phyloP scores from a whole-genome alignment of 2,329 filamentous ascomycete species.

The Escovopsis sp. region DNA sequence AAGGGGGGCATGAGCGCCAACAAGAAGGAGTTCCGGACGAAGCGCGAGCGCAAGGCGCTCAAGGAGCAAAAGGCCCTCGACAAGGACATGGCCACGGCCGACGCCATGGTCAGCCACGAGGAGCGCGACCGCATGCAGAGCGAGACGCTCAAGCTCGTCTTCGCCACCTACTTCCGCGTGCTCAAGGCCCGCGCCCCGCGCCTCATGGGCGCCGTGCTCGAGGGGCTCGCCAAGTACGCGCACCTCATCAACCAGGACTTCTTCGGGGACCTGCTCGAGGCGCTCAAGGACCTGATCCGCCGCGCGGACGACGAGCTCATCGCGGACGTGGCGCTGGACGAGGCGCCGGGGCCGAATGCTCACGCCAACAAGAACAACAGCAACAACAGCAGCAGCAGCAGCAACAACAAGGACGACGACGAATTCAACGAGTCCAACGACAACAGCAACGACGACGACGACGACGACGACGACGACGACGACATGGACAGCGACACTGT shows the following conservation, averaged over 20 bases:
- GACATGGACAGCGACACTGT: conserved; percentile 19
- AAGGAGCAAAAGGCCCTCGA: conserved; percentile 79
- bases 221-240: conserved; percentile 83
- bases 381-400: conserved; percentile 20
- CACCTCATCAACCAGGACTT: conserved; percentile 99
- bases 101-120: conserved; percentile 81
- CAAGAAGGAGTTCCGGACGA: conserved; percentile 76
- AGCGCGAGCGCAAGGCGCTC: conserved; percentile 65
- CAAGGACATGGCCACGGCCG: conserved; percentile 85
- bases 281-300: conserved; percentile 79
- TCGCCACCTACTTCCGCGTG: conserved; percentile 88
- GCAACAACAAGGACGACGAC: conserved; percentile 11
- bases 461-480: conserved; percentile 23
- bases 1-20: conserved; percentile 29
- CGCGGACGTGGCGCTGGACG: conserved; percentile 7
- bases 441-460: conserved; percentile 7
- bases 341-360: conserved; percentile 2
- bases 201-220: conserved; percentile 92
- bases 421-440: conserved; percentile 24
- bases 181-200: conserved; percentile 67
- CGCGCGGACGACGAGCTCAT: conserved; percentile 48
- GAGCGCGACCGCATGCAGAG: conserved; percentile 88
- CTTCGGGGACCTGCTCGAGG: conserved; percentile 90
- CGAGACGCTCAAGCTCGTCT: conserved; percentile 90
- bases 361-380: too few relatives aligned